Evolutionary conservation across 495 filamentous ascomycete species (phyloP), one percentile per base, ranked within the genome.

Genomic region (Aspergillus homomorphus): DNA sequence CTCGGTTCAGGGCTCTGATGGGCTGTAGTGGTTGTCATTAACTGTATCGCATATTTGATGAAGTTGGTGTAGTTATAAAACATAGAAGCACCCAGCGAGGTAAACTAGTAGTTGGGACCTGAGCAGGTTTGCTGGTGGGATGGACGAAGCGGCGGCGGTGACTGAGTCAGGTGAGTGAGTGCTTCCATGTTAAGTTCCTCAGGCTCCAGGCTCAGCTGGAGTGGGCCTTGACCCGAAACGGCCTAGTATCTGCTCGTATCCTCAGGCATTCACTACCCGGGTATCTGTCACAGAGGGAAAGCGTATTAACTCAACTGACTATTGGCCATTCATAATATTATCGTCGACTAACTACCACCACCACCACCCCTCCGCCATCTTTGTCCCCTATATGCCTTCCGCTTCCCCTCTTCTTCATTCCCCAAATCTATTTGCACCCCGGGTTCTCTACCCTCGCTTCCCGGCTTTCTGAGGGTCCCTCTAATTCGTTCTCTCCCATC

Each of bases 301-400:
- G 48, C 48, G 48, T 23, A 54, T 26, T 43, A 53, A n/a, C n/a
- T n/a, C n/a, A n/a, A n/a, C n/a, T n/a, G n/a, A n/a, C 43, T 53
- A 53, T 42, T 22, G 30, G 50, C 12, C 20, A 41, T 22, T 52
- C 43, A 45, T 51, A 43, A 60, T 60, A 54, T n/a, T n/a, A 60
- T 60, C 46, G 56, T 44, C 53, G 45, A 41, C 38, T 15, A n/a
- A 28, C 45, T 15, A 54, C 16, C 51, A 21, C 30, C 55, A 54
- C 51, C 50, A 48, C 53, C 48, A 28, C 50, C 57, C 53, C 60
- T 57, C 56, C 53, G 56, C 54, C 54, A 44, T 56, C 56, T 64
- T 51, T 48, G 56, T 57, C 56, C 53, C 59, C 52, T 55, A 60
- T 62, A 45, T 28, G 21, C 54, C 57, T 22, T 52, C 53, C 53